A percentile compares a stretch with the other conserved stretches of the same genome.
phyloP scores from a whole-genome alignment of 306 rosid species.

The Leucaena leucocephala region DNA sequence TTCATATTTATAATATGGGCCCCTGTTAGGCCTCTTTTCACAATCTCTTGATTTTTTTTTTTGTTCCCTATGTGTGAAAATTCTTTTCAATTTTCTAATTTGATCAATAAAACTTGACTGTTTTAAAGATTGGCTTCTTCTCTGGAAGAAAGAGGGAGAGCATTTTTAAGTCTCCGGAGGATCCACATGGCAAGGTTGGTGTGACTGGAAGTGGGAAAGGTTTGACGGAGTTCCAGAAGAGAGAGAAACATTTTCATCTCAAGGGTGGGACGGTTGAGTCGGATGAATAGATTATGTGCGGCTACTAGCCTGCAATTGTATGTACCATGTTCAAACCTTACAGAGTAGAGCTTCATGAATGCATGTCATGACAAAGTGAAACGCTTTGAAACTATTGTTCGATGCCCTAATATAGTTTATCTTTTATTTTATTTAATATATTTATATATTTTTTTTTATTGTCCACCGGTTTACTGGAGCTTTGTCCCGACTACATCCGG shows the following conservation, averaged over 20 bases:
- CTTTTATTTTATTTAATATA: background rate
- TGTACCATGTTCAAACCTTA: conserved; percentile 40
- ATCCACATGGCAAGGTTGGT: conserved; percentile 94
- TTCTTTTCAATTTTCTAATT: background rate
- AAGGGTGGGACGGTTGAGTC: conserved; percentile 81
- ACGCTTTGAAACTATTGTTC: conserved; percentile 25
- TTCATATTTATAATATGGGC: background rate
- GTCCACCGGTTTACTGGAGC: too few species aligned
- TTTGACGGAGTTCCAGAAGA: conserved; percentile 92
- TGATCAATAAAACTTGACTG: conserved; percentile 6
- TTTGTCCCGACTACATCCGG: too few species aligned
- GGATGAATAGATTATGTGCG: conserved; percentile 59
- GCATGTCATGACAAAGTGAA: conserved; percentile 22
- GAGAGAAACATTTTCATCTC: conserved; percentile 96
- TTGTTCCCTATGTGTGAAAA: background rate
- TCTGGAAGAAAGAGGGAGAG: conserved; percentile 94
- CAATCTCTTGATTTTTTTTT: background rate
- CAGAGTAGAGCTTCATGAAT: conserved; percentile 25
- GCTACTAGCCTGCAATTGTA: conserved; percentile 21
- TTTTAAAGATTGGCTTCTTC: conserved; percentile 79
- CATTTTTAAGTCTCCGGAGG: conserved; percentile 97
- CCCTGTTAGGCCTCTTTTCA: background rate
- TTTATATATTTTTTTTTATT: too few species aligned
- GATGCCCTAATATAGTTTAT: background rate
- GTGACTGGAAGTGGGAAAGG: conserved; percentile 99